Evolutionary conservation across 352 stramenopile genomes (phyloP).

Genomic region (Pythium periplocum): DNA sequence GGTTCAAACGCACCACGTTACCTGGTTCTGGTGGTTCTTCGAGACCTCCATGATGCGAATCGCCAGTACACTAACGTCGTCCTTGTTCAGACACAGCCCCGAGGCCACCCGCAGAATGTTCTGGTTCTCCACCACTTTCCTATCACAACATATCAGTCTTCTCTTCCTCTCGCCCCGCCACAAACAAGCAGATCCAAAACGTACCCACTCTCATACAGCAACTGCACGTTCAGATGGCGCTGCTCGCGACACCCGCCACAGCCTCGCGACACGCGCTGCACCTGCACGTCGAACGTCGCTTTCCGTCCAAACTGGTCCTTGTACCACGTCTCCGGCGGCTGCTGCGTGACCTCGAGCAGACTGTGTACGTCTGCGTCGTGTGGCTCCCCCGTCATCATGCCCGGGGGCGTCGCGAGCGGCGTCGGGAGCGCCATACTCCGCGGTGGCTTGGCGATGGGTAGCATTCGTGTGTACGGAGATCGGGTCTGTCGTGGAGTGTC

Average conservation of each 20-base stretch:
- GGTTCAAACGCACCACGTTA: constrained; percentile 11
- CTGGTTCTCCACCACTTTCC: constrained; percentile 72
- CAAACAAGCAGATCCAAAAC: background rate
- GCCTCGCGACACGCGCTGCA: constrained; percentile 23
- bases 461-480: background rate
- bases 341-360: constrained; percentile 43
- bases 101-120: constrained; percentile 57
- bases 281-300: constrained; percentile 54
- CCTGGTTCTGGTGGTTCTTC: constrained; percentile 83
- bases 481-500: no score
- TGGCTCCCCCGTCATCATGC: no score
- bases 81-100: constrained; percentile 55
- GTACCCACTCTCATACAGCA: constrained; percentile 68
- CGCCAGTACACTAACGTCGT: constrained; percentile 40
- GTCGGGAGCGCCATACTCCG: background rate
- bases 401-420: constrained; percentile 11
- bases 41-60: constrained; percentile 78
- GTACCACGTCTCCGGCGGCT: constrained; percentile 66
- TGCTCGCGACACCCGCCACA: constrained; percentile 47
- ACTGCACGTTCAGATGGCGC: constrained; percentile 46
- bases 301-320: constrained; percentile 79
- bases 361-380: constrained; percentile 9
- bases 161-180: background rate
- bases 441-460: background rate
- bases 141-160: constrained; percentile 10